phyloP scores from a whole-genome alignment of 257 asterid species.

The Henckelia pumila region DNA sequence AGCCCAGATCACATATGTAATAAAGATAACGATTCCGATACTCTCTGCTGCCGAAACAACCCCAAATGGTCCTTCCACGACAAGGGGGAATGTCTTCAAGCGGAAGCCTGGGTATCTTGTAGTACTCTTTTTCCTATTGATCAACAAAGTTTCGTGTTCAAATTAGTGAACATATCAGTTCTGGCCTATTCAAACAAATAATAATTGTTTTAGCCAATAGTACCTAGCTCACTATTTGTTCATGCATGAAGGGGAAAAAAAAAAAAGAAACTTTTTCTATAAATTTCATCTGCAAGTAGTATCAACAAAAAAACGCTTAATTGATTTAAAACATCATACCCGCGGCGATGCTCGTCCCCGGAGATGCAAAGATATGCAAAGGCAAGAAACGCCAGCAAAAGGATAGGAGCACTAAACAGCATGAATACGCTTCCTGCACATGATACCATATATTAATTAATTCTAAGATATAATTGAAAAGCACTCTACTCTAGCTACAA shows the following conservation, averaged over 20 bases:
- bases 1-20: slow-evolving; percentile 59
- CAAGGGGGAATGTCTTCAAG: slow-evolving; percentile 79
- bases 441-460: no score
- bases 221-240: background rate
- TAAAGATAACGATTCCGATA: slow-evolving; percentile 57
- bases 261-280: no score
- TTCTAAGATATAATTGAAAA: background rate
- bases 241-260: no score
- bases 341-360: slow-evolving; percentile 41
- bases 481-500: no score
- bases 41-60: slow-evolving; percentile 88
- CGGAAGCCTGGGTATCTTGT: slow-evolving; percentile 42
- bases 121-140: slow-evolving; percentile 36
- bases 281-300: no score
- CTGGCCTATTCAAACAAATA: no score
- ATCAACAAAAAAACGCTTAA: background rate
- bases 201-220: no score
- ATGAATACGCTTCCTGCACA: slow-evolving; percentile 57
- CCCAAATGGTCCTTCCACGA: slow-evolving; percentile 84
- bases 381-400: slow-evolving; percentile 65
- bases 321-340: slow-evolving; percentile 26
- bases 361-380: slow-evolving; percentile 41
- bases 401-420: slow-evolving; percentile 62
- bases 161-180: no score
- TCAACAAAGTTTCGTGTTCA: slow-evolving; percentile 2